Conservation (phyloP, 495 filamentous ascomycete species). For the Darksidea phi region DNA sequence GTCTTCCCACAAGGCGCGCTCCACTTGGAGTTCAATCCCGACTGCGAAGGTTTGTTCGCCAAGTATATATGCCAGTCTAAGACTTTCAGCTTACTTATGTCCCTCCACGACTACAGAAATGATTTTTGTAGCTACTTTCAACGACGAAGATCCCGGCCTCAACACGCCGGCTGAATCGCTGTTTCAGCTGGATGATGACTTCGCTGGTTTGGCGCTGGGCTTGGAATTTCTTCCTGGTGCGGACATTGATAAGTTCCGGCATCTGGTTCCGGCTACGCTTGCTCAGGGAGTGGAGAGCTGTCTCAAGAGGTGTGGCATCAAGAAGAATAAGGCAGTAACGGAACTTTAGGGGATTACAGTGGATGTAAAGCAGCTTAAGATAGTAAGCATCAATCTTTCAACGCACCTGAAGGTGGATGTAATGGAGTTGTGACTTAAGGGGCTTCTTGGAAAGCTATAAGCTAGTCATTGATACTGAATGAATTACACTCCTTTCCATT, state of each 20-base stretch:
- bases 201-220: constrained; percentile 1
- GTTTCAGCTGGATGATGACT: constrained; percentile 4
- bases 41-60: neutral
- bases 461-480: no score
- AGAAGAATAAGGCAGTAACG: no score
- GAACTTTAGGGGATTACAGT: no score
- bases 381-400: no score
- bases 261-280: constrained; percentile 4
- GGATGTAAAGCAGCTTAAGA: no score
- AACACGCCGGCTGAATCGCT: constrained; percentile 5
- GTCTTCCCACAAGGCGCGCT: constrained; percentile 7
- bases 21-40: constrained; percentile 7
- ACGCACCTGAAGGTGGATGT: no score
- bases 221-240: constrained; percentile 11
- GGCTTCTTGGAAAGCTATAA: no score
- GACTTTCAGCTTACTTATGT: no score
- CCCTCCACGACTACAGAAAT: constrained; percentile 4
- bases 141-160: constrained; percentile 7
- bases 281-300: neutral
- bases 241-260: constrained; percentile 4
- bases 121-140: constrained; percentile 6
- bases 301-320: neutral
- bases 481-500: no score
- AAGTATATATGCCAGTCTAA: no score
- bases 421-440: no score